Evolutionary conservation across 192 early-diverging fungal species (phyloP).

Genomic region (Backusella sp.): DNA sequence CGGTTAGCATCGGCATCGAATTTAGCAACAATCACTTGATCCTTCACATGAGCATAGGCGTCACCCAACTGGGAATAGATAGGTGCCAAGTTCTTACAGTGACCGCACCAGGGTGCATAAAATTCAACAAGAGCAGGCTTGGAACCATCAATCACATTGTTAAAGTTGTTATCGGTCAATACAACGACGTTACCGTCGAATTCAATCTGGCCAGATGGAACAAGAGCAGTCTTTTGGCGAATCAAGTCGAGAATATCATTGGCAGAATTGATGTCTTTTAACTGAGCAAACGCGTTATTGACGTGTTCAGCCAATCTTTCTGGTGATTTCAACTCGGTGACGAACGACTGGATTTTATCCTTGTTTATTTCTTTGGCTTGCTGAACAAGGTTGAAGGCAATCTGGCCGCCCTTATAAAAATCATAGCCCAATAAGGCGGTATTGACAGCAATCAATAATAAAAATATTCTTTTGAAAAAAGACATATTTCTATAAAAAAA

Average conservation of each 20-base stretch:
- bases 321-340: conserved; percentile 24
- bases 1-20: conserved; percentile 86
- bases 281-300: conserved; percentile 32
- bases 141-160: conserved; percentile 66
- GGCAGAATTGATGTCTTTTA: conserved; percentile 34
- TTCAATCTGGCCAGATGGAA: neutral
- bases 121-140: conserved; percentile 83
- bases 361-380: conserved; percentile 34
- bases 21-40: conserved; percentile 87
- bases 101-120: conserved; percentile 88
- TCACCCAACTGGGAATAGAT: conserved; percentile 80
- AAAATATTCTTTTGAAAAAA: conserved; percentile 33
- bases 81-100: conserved; percentile 75
- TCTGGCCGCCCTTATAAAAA: conserved; percentile 30
- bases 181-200: conserved; percentile 48
- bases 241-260: conserved; percentile 19
- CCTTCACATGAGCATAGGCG: conserved; percentile 68
- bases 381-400: conserved; percentile 26
- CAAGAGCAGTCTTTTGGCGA: conserved; percentile 19
- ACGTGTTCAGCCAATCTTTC: conserved; percentile 28
- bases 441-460: conserved; percentile 32
- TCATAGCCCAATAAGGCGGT: conserved; percentile 33
- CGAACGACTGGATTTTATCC: conserved; percentile 21
- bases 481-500: conserved; percentile 26
- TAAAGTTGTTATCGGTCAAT: conserved; percentile 59